Conservation (phyloP, 495 filamentous ascomycete genomes). For the Tetracladium setigerum region DNA sequence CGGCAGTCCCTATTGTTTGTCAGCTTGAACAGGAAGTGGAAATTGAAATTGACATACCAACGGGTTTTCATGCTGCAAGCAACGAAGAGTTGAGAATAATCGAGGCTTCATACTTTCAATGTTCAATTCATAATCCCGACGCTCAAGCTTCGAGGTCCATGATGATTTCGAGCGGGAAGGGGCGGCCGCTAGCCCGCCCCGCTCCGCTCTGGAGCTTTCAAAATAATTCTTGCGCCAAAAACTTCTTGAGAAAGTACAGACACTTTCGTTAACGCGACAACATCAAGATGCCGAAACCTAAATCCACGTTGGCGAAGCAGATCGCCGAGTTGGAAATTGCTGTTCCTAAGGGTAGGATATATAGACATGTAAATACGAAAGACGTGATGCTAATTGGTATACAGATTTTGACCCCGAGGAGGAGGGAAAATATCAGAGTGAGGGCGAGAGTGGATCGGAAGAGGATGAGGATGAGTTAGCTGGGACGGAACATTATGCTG, state of each 20-base stretch:
- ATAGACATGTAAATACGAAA: neutral
- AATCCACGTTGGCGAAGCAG: constrained; percentile 52
- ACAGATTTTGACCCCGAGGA: constrained; percentile 88
- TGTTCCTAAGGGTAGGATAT: constrained; percentile 47
- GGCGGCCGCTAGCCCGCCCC: constrained; percentile 10
- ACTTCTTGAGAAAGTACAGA: constrained; percentile 2
- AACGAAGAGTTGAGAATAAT: constrained; percentile 56
- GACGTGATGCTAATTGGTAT: neutral
- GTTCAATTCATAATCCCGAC: neutral
- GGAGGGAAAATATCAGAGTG: constrained; percentile 36
- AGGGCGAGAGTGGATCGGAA: constrained; percentile 47
- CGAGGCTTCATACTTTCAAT: constrained; percentile 40
- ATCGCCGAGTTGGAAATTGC: constrained; percentile 57
- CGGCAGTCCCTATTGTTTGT: constrained; percentile 61
- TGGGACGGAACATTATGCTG: constrained; percentile 76
- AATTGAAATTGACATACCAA: constrained; percentile 44
- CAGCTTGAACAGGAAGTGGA: neutral
- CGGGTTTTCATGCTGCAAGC: constrained; percentile 83
- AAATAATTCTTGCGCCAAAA: constrained; percentile 7
- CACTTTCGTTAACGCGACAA: neutral
- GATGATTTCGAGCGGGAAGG: neutral
- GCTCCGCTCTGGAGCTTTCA: constrained; percentile 6
- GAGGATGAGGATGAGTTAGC: constrained; percentile 41
- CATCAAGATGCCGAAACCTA: constrained; percentile 25
- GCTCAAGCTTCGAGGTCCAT: constrained; percentile 3